A percentile compares a stretch with the other conserved stretches of the same genome.
These are phyloP conservation scores for Candida montana DNA, from an alignment of 805 yeast species.

Conservation along the genomic window DNA sequence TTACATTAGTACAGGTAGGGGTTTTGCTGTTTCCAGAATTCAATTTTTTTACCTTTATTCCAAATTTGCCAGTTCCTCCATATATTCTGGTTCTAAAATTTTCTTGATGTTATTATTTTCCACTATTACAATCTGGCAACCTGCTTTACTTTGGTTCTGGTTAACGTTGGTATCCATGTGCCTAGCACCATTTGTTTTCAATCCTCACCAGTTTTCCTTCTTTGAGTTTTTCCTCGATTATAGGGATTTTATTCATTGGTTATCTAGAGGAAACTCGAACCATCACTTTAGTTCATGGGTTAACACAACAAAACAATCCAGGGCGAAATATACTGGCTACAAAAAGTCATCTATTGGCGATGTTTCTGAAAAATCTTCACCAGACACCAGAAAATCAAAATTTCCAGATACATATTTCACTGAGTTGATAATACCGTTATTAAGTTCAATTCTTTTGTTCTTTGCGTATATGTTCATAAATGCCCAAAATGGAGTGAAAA, in stretches of 20 bases:
- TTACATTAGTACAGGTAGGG: conserved; percentile 90
- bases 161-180: conserved; percentile 59
- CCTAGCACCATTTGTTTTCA: conserved; percentile 67
- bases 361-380: conserved; percentile 55
- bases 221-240: conserved; percentile 69
- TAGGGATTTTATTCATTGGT: conserved; percentile 62
- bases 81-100: conserved; percentile 71
- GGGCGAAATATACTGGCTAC: conserved; percentile 91
- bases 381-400: conserved; percentile 67
- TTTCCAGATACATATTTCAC: conserved; percentile 73
- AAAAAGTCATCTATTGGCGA: conserved; percentile 68
- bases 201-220: conserved; percentile 72
- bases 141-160: conserved; percentile 71
- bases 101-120: conserved; percentile 70
- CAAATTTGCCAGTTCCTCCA: conserved; percentile 68
- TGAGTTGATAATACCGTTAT: conserved; percentile 69
- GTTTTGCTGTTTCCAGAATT: conserved; percentile 80
- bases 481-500: conserved; percentile 75
- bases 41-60: conserved; percentile 71
- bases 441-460: conserved; percentile 63
- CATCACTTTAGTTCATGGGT: conserved; percentile 77
- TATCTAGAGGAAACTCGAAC: conserved; percentile 69
- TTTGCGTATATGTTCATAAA: conserved; percentile 77
- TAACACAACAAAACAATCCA: conserved; percentile 61
- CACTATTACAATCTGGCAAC: conserved; percentile 76